These are phyloP conservation scores for Rhodotorula paludigena DNA, from an alignment of 768 basidiomycete species.

Conservation along the genomic window DNA sequence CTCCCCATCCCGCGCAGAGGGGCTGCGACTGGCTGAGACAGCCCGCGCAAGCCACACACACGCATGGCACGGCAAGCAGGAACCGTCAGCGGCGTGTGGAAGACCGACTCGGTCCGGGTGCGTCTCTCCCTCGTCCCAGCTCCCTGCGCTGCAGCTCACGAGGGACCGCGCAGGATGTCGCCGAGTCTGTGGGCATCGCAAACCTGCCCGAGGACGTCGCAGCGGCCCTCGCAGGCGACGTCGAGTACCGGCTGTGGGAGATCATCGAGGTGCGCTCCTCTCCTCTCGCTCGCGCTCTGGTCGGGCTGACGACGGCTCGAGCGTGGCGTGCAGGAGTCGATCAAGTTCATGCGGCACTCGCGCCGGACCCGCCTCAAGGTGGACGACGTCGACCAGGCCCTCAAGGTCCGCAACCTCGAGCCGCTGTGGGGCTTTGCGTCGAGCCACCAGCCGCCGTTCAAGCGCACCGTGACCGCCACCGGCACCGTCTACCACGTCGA, in stretches of 20 bases:
- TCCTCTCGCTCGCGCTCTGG: neutral
- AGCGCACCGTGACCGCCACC: slow-evolving; percentile 55
- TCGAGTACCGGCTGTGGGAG: slow-evolving; percentile 93
- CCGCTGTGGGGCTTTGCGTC: slow-evolving; percentile 78
- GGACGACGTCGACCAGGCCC: slow-evolving; percentile 84
- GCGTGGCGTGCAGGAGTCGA: slow-evolving; percentile 65
- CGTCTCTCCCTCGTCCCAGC: neutral
- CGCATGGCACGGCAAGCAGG: slow-evolving; percentile 13
- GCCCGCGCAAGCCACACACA: neutral
- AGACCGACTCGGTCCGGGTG: slow-evolving; percentile 35
- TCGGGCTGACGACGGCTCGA: neutral
- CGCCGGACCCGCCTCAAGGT: slow-evolving; percentile 83
- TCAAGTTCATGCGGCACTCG: slow-evolving; percentile 93
- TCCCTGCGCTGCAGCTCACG: neutral
- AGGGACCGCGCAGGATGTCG: slow-evolving; percentile 68
- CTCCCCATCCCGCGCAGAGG: no score
- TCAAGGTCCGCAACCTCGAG: slow-evolving; percentile 92
- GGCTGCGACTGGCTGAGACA: no score
- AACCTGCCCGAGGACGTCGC: slow-evolving; percentile 72
- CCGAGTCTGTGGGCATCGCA: slow-evolving; percentile 75
- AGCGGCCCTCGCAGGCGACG: slow-evolving; percentile 82
- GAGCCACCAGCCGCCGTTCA: slow-evolving; percentile 49
- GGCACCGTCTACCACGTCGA: slow-evolving; percentile 86
- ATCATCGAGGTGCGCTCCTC: slow-evolving; percentile 68
- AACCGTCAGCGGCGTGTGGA: slow-evolving; percentile 32